Percentiles rank a stretch among this genome's conserved stretches.
These are phyloP conservation scores for Pyrenochaeta sp. DNA, from an alignment of 2,329 filamentous ascomycete genomes.

Conservation along the genomic window DNA sequence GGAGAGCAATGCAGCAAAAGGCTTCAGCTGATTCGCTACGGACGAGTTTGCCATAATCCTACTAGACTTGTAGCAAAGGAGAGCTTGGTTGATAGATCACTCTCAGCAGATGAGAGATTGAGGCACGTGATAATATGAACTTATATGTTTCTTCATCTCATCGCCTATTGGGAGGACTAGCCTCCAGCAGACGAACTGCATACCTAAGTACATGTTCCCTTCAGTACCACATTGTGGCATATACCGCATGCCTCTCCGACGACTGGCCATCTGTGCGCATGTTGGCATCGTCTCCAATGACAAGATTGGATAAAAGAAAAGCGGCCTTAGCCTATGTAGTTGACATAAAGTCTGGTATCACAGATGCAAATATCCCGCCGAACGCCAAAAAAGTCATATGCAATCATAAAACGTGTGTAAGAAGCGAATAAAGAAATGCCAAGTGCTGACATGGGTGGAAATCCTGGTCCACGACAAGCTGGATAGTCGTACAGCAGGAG, in stretches of 20 bases:
- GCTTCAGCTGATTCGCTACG: neutral
- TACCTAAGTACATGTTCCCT: conserved; percentile 13
- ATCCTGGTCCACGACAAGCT: conserved; percentile 8
- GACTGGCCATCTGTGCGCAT: conserved; percentile 1
- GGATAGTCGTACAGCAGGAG: conserved; percentile 16
- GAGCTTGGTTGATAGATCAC: neutral
- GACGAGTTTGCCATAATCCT: neutral
- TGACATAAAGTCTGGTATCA: conserved; percentile 52
- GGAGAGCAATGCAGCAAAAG: neutral
- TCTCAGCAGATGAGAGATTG: neutral
- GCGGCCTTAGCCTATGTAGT: conserved; percentile 38
- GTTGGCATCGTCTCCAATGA: conserved; percentile 6
- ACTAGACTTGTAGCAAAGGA: neutral
- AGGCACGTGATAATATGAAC: neutral
- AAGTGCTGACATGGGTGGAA: conserved; percentile 22
- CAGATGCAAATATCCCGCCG: conserved; percentile 33
- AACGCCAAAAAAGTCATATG: conserved; percentile 42
- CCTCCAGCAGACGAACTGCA: conserved; percentile 8
- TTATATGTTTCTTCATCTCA: conserved; percentile 13
- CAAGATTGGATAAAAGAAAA: conserved; percentile 18
- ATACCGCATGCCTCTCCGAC: neutral
- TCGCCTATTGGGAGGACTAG: conserved; percentile 10
- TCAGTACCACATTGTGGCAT: conserved; percentile 4
- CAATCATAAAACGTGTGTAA: conserved; percentile 42
- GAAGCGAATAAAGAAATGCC: conserved; percentile 24